Base-by-base conservation (phyloP, 2,329 filamentous ascomycete species). In the Dactylonectria estremocensis region DNA sequence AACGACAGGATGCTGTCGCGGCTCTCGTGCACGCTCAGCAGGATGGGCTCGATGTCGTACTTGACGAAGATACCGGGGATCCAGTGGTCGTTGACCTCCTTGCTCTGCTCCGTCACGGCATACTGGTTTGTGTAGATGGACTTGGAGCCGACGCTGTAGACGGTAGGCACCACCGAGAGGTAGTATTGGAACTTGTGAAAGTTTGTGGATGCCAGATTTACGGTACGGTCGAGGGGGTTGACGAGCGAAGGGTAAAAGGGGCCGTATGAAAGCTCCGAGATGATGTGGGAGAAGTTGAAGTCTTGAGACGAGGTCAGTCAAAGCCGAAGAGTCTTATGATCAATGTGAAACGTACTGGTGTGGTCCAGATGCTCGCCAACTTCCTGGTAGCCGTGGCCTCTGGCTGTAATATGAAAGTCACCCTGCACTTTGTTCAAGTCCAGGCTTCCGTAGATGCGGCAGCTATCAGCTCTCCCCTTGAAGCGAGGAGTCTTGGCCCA, bases 111-210 rank as follows among this genome's bases (percentile, higher is more conserved):
- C 1, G 95, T 98, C 0, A 97, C 96, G 67, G 95, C 96, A 84
- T 99, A 99, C 82, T 99, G 96, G 85, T 99, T 99, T 16, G 96
- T 98, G 81, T 92, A 90, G 78, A 99, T 90, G 61, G 90, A 91
- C 76, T 89, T 88, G 35, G 82, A 80, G 53, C 86, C 86, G 67
- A 92, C 87, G 80, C 90, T 95, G 86, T 98, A 99, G 76, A 97
- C 89, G 5, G 96, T 99, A 2, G 96, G 96, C 2, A 99, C 96
- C 43, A 99, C 88, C 45, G 93, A 97, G 78, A 98, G 87, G 85
- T 96, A 98, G 88, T 99, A 99, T 83, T 99, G 96, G 85, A 95
- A 98, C 83, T 96, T 97, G 89, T 95, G 92, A 86, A 98, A 98
- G 85, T 97, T 88, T 68, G 82, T 80, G 16, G 86, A 79, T n/a